Base-by-base conservation (phyloP, 2,329 filamentous ascomycete species). In the Bipolaris zeicola region DNA sequence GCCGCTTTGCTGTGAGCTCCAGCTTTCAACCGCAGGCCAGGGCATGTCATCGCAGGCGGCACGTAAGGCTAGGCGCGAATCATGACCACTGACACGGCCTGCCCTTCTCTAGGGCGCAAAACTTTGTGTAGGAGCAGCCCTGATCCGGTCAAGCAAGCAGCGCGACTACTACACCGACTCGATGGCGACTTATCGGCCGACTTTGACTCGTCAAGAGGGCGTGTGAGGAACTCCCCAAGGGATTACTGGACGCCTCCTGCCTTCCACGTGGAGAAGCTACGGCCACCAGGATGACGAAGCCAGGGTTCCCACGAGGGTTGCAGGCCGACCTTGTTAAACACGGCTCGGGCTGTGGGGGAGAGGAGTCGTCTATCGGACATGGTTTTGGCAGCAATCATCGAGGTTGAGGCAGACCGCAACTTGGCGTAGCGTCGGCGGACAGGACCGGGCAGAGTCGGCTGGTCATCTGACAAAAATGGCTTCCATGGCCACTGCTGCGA, bases 131-230 rank as follows among this genome's bases (percentile, higher is more conserved):
- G 24, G 37, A 22, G 26, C 24, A 42, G 24, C 20, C 28, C 47
- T 52, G 46, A 37, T 42, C 55, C 55, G 43, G 50, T 55, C 47
- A 31, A 47, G 47, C 26, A 38, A 63, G 42, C 63, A 57, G 62
- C 53, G 58, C 65, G 63, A 50, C 33, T 38, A 55, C 58, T 49
- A 59, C 60, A 64, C 60, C 60, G 65, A 64, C 63, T 68, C 59
- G 58, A 59, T 45, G 57, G 62, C 63, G 57, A 62, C 48, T 44
- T 46, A 13, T 50, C 50, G 24, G 37, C 41, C 36, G 39, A 47
- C 13, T 48, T 60, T 58, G 61, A 62, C 53, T 66, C 54, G 60
- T 31, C 46, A 8, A 26, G 14, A 43, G 36, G 42, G 16, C 48
- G 36, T 52, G 39, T 52, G 26, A 57, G 53, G 47, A 39, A 49